phyloP scores from a whole-genome alignment of 2,329 filamentous ascomycete genomes.

The Fusarium sp. region DNA sequence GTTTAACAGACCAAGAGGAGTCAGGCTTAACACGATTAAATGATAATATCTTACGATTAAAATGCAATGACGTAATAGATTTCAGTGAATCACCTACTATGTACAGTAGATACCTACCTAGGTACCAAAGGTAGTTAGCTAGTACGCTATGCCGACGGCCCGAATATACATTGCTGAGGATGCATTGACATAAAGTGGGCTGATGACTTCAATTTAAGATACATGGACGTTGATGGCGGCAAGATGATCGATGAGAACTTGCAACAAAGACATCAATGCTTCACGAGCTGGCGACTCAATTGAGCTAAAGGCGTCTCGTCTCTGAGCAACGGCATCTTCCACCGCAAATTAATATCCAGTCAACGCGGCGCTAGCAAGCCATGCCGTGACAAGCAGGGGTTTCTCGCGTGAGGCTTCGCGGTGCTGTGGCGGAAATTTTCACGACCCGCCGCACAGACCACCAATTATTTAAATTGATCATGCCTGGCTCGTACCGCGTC shows the following conservation, averaged over 20 bases:
- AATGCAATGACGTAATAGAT: conserved; percentile 42
- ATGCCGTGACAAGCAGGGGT: conserved; percentile 1
- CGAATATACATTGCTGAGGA: conserved; percentile 3
- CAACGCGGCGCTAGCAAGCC: conserved; percentile 21
- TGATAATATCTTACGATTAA: conserved; percentile 11
- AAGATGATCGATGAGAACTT: conserved; percentile 19
- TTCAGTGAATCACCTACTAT: not conserved
- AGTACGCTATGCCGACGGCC: conserved; percentile 8
- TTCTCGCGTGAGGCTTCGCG: conserved; percentile 14
- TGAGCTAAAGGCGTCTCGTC: conserved; percentile 14
- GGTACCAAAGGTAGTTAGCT: no score
- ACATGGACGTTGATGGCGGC: not conserved
- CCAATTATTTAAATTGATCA: conserved; percentile 42
- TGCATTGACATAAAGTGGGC: conserved; percentile 21
- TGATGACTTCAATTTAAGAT: conserved; percentile 28
- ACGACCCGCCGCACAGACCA: conserved; percentile 40
- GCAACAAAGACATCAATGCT: not conserved
- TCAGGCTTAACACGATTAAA: not conserved
- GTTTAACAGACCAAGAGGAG: not conserved
- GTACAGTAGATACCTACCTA: not conserved
- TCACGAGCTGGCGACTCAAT: conserved; percentile 30
- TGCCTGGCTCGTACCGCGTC: conserved; percentile 45
- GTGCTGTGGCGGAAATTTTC: conserved; percentile 26
- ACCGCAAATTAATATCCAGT: conserved; percentile 23
- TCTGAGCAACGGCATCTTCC: conserved; percentile 17